Evolutionary conservation across 2,329 filamentous ascomycete genomes (phyloP), one percentile per base, ranked within the genome.

Genomic region (Grosmannia serpens): DNA sequence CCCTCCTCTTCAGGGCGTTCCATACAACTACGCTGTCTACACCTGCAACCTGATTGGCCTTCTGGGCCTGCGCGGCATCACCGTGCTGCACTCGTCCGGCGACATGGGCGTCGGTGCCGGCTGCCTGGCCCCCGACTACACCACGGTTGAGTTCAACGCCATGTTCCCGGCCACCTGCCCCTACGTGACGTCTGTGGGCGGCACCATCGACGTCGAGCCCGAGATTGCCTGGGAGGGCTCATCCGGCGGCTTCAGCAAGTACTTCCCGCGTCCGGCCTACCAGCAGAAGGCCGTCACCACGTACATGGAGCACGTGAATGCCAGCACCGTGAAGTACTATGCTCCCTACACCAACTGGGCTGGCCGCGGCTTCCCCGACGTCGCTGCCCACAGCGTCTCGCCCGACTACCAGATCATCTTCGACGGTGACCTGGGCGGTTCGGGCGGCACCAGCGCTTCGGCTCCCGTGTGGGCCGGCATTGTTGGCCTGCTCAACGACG

Each of bases 51-150:
- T 82, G 24, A 88, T 87, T 70, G 77, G 77, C 35, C 81, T 86
- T 61, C 77, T 89, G 6, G 84, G 83, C 26, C 77, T 81, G 1
- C 80, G 86, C 13, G 86, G 86, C 35, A 80, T 88, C 24, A 82
- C 83, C 0, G 74, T 89, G n/a, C 73, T 90, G 58, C 82, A 84
- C 62, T 77, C 80, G 20, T 80, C 79, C 11, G 87, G 87, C 6
- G 85, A 89, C 64, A 54, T 63, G 3, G 74, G 74, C 0, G 67
- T 73, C 1, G 70, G 69, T 15, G 60, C 63, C 10, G 60, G 61
- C 55, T 69, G 67, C 59, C 59, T 64, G 11, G 61, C 61, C 15
- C 63, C 65, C 20, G 65, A 67, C 63, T 61, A 63, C 59, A 64
- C 60, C 41, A 66, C 64, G 24, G 60, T 62, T 44, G 60, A 65